A percentile compares a stretch with the other conserved stretches of the same genome.
These are phyloP conservation scores for Davidsoniella australis DNA, from an alignment of 2,329 filamentous ascomycete species.

Conservation along the genomic window DNA sequence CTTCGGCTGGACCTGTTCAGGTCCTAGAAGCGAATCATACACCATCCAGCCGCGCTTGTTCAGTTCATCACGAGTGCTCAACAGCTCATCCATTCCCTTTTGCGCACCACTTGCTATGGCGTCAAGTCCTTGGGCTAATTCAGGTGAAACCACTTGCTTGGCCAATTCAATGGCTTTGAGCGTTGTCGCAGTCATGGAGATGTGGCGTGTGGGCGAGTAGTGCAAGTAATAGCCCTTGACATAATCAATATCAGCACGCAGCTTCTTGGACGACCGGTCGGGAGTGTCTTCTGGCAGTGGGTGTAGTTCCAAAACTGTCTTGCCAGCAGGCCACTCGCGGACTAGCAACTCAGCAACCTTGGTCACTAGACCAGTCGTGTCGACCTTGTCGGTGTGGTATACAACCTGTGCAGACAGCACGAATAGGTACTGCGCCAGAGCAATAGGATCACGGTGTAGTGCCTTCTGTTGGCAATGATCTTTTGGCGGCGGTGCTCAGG, in stretches of 20 bases:
- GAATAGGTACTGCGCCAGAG: constrained; percentile 26
- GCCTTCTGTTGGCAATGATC: constrained; percentile 15
- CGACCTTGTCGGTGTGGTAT: constrained; percentile 19
- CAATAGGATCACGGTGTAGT: constrained; percentile 26
- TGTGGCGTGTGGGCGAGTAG: constrained; percentile 20
- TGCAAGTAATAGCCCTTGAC: constrained; percentile 21
- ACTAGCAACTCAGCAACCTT: constrained; percentile 23
- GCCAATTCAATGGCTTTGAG: constrained; percentile 30
- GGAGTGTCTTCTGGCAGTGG: constrained; percentile 10
- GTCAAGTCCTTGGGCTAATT: constrained; percentile 23
- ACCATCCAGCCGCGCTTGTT: constrained; percentile 10
- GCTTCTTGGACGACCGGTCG: not conserved
- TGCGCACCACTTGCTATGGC: constrained; percentile 23
- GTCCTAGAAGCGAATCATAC: constrained; percentile 12
- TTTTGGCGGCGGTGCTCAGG: constrained; percentile 21
- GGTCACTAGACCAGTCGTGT: constrained; percentile 20
- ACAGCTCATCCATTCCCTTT: constrained; percentile 21
- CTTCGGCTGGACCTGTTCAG: constrained; percentile 6
- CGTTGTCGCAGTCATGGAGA: constrained; percentile 21
- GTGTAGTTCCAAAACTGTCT: constrained; percentile 23
- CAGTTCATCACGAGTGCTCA: constrained; percentile 13
- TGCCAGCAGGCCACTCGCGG: constrained; percentile 24
- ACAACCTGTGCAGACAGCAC: constrained; percentile 25
- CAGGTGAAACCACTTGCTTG: constrained; percentile 23
- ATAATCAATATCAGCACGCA: constrained; percentile 16